These are phyloP conservation scores for Globisporangium camurandrum DNA, from an alignment of 352 stramenopile species.

Conservation along the genomic window DNA sequence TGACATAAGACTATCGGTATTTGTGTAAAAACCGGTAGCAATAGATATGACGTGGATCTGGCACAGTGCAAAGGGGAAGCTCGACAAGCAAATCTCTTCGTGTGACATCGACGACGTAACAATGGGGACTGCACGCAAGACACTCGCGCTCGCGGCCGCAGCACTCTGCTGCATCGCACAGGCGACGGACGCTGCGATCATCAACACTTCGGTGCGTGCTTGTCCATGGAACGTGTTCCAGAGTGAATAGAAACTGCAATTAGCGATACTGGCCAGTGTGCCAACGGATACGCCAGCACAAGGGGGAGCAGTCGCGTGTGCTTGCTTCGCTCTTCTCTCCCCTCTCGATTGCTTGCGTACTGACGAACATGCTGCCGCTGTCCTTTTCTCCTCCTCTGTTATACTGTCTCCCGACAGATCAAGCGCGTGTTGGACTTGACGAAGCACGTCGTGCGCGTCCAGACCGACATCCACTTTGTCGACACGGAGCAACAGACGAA, in stretches of 20 bases:
- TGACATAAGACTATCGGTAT: no score
- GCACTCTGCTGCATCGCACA: constrained; percentile 18
- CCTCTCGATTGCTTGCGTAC: not conserved
- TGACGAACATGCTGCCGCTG: not conserved
- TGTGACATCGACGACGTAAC: not conserved
- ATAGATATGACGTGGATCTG: constrained; percentile 15
- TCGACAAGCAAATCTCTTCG: no score
- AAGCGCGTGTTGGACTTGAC: constrained; percentile 79
- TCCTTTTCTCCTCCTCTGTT: not conserved
- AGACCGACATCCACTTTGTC: constrained; percentile 66
- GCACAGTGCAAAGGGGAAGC: constrained; percentile 7
- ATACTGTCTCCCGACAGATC: constrained; percentile 17
- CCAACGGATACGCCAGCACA: not conserved
- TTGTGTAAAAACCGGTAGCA: no score
- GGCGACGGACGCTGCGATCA: constrained; percentile 30
- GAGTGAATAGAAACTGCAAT: not conserved
- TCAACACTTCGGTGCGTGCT: constrained; percentile 62
- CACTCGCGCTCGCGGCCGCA: constrained; percentile 21
- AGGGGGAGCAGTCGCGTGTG: not conserved
- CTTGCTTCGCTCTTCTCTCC: not conserved
- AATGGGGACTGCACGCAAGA: constrained; percentile 19
- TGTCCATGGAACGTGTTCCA: not conserved
- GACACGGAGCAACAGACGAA: constrained; percentile 43
- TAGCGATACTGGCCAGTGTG: not conserved
- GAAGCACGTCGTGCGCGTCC: constrained; percentile 71